These are phyloP conservation scores for Cystobasidium onofrii DNA, from an alignment of 768 basidiomycete genomes.

Conservation along the genomic window DNA sequence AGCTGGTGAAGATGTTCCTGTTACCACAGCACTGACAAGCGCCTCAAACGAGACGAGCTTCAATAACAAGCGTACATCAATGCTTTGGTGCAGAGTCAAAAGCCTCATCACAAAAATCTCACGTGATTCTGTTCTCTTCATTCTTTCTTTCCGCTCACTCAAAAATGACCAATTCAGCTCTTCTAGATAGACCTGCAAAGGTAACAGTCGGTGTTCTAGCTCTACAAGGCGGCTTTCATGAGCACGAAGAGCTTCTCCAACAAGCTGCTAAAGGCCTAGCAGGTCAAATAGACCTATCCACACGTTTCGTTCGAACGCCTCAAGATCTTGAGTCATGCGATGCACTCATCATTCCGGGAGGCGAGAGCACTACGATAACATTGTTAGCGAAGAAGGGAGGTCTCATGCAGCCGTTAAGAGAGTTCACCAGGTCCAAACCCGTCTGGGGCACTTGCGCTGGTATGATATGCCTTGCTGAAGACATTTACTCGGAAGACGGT, in stretches of 20 bases:
- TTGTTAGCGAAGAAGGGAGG: constrained; percentile 64
- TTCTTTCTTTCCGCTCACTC: not conserved
- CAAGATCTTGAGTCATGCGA: constrained; percentile 69
- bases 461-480: constrained; percentile 70
- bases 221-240: constrained; percentile 83
- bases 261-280: constrained; percentile 49
- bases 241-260: constrained; percentile 64
- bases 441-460: constrained; percentile 97
- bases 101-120: not conserved
- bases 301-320: constrained; percentile 59
- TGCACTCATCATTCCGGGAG: constrained; percentile 86
- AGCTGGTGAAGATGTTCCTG: too few species aligned
- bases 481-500: constrained; percentile 55
- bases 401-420: constrained; percentile 67
- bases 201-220: constrained; percentile 50
- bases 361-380: constrained; percentile 91
- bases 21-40: too few species aligned
- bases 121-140: not conserved
- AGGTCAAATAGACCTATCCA: constrained; percentile 38
- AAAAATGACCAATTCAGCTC: not conserved
- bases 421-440: constrained; percentile 60
- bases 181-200: not conserved
- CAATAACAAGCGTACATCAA: too few species aligned
- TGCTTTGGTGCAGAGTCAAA: too few species aligned
- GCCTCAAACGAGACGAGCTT: too few species aligned